Evolutionary conservation across 345 rosid species (phyloP).

Genomic region (Heritiera fomes): DNA sequence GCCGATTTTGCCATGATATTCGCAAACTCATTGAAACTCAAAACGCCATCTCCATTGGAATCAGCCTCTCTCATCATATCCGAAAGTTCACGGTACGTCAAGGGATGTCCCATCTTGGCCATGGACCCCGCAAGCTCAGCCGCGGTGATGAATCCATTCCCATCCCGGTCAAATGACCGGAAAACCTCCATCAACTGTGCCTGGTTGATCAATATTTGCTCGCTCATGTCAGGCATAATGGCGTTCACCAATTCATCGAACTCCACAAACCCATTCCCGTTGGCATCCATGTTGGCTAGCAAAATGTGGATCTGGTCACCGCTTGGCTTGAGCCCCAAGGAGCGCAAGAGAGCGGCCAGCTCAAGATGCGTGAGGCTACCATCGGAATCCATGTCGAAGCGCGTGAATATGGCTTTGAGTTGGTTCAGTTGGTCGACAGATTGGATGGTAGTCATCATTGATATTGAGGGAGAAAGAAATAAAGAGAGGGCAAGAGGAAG

Average conservation of each 20-base stretch:
- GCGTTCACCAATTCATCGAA: conserved; percentile 75
- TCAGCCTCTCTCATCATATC: conserved; percentile 93
- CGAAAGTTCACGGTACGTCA: conserved; percentile 65
- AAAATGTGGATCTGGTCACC: conserved; percentile 73
- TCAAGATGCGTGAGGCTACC: conserved; percentile 85
- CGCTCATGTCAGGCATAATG: conserved; percentile 69
- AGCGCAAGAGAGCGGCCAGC: conserved; percentile 86
- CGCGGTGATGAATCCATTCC: conserved; percentile 69
- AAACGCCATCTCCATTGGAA: conserved; percentile 84
- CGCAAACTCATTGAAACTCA: conserved; percentile 79
- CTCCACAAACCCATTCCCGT: conserved; percentile 77
- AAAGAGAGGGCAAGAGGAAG: background rate
- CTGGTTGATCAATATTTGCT: conserved; percentile 59
- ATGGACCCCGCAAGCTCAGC: conserved; percentile 76
- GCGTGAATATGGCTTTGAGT: conserved; percentile 76
- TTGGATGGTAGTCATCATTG: conserved; percentile 31
- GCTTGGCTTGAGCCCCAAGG: conserved; percentile 79
- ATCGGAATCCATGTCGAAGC: conserved; percentile 88
- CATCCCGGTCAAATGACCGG: conserved; percentile 65
- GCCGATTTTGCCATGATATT: conserved; percentile 79
- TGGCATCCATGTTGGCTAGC: conserved; percentile 66
- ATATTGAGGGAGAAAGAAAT: background rate
- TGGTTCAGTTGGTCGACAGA: conserved; percentile 60
- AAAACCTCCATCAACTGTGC: conserved; percentile 66
- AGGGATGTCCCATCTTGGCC: conserved; percentile 86